phyloP scores from a whole-genome alignment of 2,329 filamentous ascomycete species.

The Cadophora gregata region DNA sequence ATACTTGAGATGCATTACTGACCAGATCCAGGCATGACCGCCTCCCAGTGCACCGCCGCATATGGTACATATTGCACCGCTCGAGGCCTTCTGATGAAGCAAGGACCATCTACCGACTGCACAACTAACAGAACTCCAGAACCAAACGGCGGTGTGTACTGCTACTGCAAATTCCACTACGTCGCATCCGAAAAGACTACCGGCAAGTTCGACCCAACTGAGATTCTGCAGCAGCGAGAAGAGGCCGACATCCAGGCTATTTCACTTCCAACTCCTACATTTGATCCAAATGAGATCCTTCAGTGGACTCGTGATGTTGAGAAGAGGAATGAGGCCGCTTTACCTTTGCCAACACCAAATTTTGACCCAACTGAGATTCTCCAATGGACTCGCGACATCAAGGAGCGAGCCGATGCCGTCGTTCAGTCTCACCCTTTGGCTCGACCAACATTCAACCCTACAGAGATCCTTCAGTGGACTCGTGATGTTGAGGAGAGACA shows the following conservation, averaged over 20 bases:
- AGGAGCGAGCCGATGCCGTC: not conserved
- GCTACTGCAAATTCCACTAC: slow-evolving; percentile 14
- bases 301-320: not conserved
- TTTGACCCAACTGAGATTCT: not conserved
- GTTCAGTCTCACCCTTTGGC: not conserved
- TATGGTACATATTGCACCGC: not conserved
- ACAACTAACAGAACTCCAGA: not conserved
- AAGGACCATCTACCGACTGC: slow-evolving; percentile 2
- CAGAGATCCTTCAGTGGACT: not conserved
- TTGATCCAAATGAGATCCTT: not conserved
- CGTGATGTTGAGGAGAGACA: too few species aligned
- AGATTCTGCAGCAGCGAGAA: slow-evolving; percentile 1
- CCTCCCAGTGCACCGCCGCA: not conserved
- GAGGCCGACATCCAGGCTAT: not conserved
- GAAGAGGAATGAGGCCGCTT: not conserved
- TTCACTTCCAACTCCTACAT: not conserved
- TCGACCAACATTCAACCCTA: not conserved
- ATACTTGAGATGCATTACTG: not conserved
- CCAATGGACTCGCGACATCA: not conserved
- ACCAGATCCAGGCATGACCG: not conserved
- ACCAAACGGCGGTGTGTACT: not conserved
- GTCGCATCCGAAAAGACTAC: not conserved
- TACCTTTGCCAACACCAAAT: not conserved
- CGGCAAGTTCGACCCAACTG: slow-evolving; percentile 1
- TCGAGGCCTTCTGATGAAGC: not conserved